A percentile compares a stretch with the other conserved stretches of the same genome.
Evolutionary conservation across 2,329 filamentous ascomycete species (phyloP).

Genomic region (Colletotrichum sp.): DNA sequence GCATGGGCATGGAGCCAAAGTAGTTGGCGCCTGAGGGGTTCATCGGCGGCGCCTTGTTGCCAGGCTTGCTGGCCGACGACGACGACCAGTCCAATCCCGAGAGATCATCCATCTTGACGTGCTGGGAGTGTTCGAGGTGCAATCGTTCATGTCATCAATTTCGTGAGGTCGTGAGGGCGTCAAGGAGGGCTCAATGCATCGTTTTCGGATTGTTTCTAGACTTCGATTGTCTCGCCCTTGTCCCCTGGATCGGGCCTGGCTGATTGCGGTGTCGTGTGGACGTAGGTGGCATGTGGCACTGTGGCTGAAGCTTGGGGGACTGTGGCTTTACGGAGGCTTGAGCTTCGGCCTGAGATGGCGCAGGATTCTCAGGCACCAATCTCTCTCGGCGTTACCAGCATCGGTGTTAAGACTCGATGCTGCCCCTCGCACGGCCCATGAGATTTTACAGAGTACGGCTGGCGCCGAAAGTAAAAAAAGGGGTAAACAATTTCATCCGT

Average conservation of each 20-base stretch:
- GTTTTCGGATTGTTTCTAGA: conserved; percentile 12
- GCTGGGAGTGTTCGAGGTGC: background rate
- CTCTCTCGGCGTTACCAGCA: background rate
- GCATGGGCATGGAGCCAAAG: conserved; percentile 58
- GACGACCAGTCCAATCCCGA: conserved; percentile 65
- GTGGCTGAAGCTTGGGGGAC: conserved; percentile 12
- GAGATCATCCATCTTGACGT: conserved; percentile 63
- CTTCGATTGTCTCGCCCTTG: background rate
- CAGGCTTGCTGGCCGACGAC: conserved; percentile 37
- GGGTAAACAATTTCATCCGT: background rate
- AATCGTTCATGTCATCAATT: conserved; percentile 17
- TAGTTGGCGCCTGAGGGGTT: conserved; percentile 45
- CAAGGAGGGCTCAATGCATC: conserved; percentile 15
- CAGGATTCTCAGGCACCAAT: background rate
- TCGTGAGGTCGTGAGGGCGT: conserved; percentile 20
- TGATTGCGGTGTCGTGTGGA: conserved; percentile 18
- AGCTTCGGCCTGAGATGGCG: background rate
- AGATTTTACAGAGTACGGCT: background rate
- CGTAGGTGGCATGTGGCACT: conserved; percentile 14
- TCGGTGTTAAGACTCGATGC: background rate
- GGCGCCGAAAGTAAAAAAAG: conserved; percentile 7
- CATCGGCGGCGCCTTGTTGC: conserved; percentile 47
- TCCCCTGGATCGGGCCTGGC: conserved; percentile 1
- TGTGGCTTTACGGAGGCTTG: background rate
- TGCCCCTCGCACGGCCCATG: background rate